Percentiles rank a stretch among this genome's conserved stretches.
These are phyloP conservation scores for Vitis rotundifolia DNA, from an alignment of 164 flowering plant genomes.

Conservation along the genomic window DNA sequence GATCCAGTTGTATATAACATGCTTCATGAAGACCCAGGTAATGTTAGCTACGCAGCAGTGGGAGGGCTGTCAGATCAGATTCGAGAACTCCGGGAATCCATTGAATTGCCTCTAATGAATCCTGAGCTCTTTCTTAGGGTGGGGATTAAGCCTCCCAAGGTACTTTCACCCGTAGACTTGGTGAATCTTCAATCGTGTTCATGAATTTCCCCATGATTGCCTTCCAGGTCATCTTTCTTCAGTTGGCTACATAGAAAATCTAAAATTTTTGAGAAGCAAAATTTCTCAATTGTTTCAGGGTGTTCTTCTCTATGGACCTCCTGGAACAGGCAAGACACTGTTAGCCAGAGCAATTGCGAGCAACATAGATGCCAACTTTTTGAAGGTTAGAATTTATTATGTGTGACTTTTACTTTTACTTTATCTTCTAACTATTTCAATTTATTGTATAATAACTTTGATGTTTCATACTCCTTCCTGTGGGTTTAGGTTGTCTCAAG, in stretches of 20 bases:
- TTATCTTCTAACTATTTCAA: not conserved
- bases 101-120: conserved; percentile 92
- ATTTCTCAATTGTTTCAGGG: conserved; percentile 47
- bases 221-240: too few relatives aligned
- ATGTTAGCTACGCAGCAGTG: conserved; percentile 93
- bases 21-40: conserved; percentile 99
- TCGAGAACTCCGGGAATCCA: conserved; percentile 77
- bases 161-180: conserved; percentile 12
- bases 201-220: too few relatives aligned
- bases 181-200: too few relatives aligned
- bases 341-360: conserved; percentile 96
- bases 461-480: not conserved
- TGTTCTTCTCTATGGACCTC: conserved; percentile 96
- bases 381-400: conserved; percentile 54
- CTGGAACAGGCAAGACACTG: conserved; percentile 94
- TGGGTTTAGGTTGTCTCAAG: conserved; percentile 80
- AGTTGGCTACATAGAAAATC: too few relatives aligned
- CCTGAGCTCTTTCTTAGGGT: conserved; percentile 94
- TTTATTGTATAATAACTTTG: too few relatives aligned
- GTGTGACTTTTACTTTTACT: not conserved
- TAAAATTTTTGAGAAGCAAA: too few relatives aligned
- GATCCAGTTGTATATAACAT: conserved; percentile 95
- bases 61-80: conserved; percentile 94
- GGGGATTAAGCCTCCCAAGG: conserved; percentile 97
- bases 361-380: conserved; percentile 91